Evolutionary conservation across 768 basidiomycete species (phyloP).

Genomic region (Lentinus brumalis): DNA sequence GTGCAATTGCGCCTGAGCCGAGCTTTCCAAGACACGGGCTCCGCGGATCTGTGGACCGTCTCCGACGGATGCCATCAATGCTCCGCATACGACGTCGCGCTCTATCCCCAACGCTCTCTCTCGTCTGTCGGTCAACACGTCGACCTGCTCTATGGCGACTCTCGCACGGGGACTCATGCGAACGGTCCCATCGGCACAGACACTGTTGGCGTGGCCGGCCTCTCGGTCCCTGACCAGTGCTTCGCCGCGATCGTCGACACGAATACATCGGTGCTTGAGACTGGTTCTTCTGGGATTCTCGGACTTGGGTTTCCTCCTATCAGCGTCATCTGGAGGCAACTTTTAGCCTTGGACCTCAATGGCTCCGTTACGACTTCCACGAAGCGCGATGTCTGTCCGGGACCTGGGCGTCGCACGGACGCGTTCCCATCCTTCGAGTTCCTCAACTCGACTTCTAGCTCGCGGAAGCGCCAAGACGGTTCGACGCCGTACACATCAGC

Average conservation of each 20-base stretch:
- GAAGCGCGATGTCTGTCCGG: background rate
- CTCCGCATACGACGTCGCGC: slow-evolving; percentile 36
- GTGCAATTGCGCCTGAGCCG: background rate
- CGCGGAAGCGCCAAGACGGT: background rate
- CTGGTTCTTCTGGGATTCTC: slow-evolving; percentile 65
- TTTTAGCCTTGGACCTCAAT: slow-evolving; percentile 17
- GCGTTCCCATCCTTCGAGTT: slow-evolving; percentile 5
- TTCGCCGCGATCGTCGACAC: slow-evolving; percentile 71
- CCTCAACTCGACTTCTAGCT: background rate
- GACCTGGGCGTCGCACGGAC: background rate
- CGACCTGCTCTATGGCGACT: slow-evolving; percentile 68
- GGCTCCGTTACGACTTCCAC: background rate
- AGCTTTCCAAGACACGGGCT: slow-evolving; percentile 63
- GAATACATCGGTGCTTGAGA: slow-evolving; percentile 60
- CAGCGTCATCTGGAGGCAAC: slow-evolving; percentile 31
- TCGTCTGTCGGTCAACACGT: slow-evolving; percentile 48
- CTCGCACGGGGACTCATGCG: slow-evolving; percentile 68
- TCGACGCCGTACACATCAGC: slow-evolving; percentile 6
- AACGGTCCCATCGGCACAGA: slow-evolving; percentile 65
- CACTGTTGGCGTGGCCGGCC: slow-evolving; percentile 52
- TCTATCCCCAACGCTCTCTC: slow-evolving; percentile 56
- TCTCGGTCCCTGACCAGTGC: slow-evolving; percentile 52
- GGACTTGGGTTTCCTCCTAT: slow-evolving; percentile 76
- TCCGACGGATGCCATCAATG: slow-evolving; percentile 55
- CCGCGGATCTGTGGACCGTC: slow-evolving; percentile 75